Conservation (phyloP, 371 early-diverging fungal species). For the Capillidium heterosporum region DNA sequence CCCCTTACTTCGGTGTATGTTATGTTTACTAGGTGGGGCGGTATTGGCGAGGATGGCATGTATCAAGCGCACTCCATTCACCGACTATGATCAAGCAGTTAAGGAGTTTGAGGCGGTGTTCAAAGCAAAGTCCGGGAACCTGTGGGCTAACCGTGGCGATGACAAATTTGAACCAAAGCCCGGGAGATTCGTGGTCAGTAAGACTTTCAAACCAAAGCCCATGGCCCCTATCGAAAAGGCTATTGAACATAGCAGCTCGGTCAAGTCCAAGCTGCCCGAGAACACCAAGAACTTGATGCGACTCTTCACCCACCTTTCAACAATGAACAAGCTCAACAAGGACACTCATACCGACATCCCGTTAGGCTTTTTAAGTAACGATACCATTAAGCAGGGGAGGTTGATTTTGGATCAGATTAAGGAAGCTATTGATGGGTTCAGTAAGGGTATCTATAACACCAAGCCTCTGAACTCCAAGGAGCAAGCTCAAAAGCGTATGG, state of each 20-base stretch:
- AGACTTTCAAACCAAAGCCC: conserved; percentile 3
- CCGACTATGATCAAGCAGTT: conserved; percentile 23
- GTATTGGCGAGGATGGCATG: conserved; percentile 24
- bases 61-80: conserved; percentile 36
- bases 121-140: conserved; percentile 31
- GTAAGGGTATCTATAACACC: no score
- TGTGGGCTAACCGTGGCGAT: conserved; percentile 18
- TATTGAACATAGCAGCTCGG: background rate
- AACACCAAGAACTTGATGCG: background rate
- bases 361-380: conserved; percentile 33
- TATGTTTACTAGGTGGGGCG: conserved; percentile 38
- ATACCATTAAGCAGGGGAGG: conserved; percentile 26
- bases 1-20: conserved; percentile 19
- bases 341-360: conserved; percentile 29
- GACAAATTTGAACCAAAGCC: conserved; percentile 18
- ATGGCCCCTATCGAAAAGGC: background rate
- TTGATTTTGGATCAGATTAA: conserved; percentile 22
- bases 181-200: conserved; percentile 22
- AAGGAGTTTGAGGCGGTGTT: conserved; percentile 34
- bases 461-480: no score
- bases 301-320: background rate
- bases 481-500: background rate
- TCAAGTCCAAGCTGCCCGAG: background rate
- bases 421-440: conserved; percentile 10
- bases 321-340: conserved; percentile 12